phyloP scores from a whole-genome alignment of 2,329 filamentous ascomycete genomes.

The Trematosphaeria pertusa region DNA sequence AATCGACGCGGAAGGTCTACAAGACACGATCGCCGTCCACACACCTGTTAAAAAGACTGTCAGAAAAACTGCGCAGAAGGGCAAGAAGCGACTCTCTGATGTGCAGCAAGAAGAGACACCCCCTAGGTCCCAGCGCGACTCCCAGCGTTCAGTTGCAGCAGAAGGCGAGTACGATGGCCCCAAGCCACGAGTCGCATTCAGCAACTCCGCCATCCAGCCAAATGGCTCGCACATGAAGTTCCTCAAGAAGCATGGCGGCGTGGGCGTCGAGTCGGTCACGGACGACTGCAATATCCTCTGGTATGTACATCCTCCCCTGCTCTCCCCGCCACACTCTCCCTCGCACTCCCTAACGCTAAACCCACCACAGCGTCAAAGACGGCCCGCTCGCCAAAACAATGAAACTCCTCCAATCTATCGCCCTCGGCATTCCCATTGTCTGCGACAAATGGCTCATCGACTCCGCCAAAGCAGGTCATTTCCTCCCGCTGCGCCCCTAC shows the following conservation, averaged over 20 bases:
- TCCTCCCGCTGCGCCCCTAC: constrained; percentile 47
- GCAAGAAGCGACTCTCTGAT: constrained; percentile 18
- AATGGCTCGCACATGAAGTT: constrained; percentile 37
- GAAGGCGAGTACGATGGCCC: constrained; percentile 31
- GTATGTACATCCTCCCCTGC: constrained; percentile 21
- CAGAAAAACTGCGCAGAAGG: constrained; percentile 12
- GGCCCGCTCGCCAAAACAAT: constrained; percentile 51
- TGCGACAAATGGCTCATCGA: constrained; percentile 56
- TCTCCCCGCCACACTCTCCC: neutral
- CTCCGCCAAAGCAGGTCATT: constrained; percentile 41
- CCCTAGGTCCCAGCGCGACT: constrained; percentile 26
- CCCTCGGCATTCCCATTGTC: constrained; percentile 53
- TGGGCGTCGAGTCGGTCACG: constrained; percentile 39
- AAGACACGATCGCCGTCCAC: neutral
- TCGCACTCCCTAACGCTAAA: constrained; percentile 18
- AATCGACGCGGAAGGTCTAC: constrained; percentile 7
- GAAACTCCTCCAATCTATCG: constrained; percentile 55
- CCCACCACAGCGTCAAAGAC: constrained; percentile 43
- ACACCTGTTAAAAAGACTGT: neutral
- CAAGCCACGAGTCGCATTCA: constrained; percentile 40
- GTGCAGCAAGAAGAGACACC: constrained; percentile 15
- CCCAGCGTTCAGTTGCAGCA: constrained; percentile 20
- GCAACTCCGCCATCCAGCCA: constrained; percentile 38
- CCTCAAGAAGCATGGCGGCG: constrained; percentile 42
- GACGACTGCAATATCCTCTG: constrained; percentile 41